These are phyloP conservation scores for Sophora flavescens DNA, from an alignment of 306 rosid genomes.

Conservation along the genomic window DNA sequence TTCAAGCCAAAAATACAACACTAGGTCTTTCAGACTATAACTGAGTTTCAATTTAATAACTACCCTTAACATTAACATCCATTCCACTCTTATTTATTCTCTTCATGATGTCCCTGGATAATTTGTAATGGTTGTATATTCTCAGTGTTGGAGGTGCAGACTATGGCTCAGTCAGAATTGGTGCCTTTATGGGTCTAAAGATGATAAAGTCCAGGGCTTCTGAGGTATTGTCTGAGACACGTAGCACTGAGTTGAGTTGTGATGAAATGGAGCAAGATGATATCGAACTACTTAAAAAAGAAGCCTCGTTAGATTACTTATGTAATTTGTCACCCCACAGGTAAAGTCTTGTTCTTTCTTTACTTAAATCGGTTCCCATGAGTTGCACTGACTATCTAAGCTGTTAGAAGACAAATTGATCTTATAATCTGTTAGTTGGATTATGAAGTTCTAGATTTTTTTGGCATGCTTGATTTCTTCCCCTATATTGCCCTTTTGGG, in stretches of 20 bases:
- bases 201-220: slow-evolving; percentile 82
- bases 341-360: slow-evolving; percentile 47
- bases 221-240: slow-evolving; percentile 55
- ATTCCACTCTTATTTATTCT: not conserved
- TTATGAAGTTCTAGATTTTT: not conserved
- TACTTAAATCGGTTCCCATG: not conserved
- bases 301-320: slow-evolving; percentile 76
- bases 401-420: slow-evolving; percentile 8
- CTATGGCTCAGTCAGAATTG: slow-evolving; percentile 70
- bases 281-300: slow-evolving; percentile 72
- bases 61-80: slow-evolving; percentile 8
- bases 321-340: slow-evolving; percentile 94
- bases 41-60: not conserved
- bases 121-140: slow-evolving; percentile 25
- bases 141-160: slow-evolving; percentile 64
- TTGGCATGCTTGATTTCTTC: not conserved
- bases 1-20: no score
- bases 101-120: slow-evolving; percentile 26
- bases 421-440: slow-evolving; percentile 31
- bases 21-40: no score
- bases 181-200: slow-evolving; percentile 88
- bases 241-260: slow-evolving; percentile 56
- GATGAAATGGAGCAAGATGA: slow-evolving; percentile 73
- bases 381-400: slow-evolving; percentile 4
- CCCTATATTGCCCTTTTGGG: slow-evolving; percentile 6